A percentile compares a stretch with the other conserved stretches of the same genome.
phyloP scores from a whole-genome alignment of 306 rosid species.

The Trifolium dubium region DNA sequence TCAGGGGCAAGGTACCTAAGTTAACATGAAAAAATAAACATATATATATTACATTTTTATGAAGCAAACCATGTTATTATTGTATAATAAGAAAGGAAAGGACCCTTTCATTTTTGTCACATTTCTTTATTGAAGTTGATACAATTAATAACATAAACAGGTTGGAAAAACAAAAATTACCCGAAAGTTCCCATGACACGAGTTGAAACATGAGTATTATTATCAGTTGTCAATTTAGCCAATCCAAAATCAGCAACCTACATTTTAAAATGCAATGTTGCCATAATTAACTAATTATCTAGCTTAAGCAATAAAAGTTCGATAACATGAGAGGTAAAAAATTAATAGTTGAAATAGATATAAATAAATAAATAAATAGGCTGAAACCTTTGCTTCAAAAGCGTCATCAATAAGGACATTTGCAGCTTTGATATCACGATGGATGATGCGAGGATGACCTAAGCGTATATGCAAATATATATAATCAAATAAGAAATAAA shows the following conservation, averaged over 20 bases:
- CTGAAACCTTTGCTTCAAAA: constrained; percentile 88
- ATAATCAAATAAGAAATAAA: neutral
- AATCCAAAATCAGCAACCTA: constrained; percentile 97
- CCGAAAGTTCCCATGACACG: constrained; percentile 96
- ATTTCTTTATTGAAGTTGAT: constrained; percentile 16
- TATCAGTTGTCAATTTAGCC: constrained; percentile 81
- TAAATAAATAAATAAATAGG: constrained; percentile 1
- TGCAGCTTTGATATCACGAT: constrained; percentile 88
- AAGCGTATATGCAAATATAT: constrained; percentile 26
- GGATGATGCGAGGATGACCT: constrained; percentile 90
- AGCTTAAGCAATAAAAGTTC: constrained; percentile 20
- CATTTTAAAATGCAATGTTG: constrained; percentile 19
- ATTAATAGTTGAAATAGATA: constrained; percentile 12
- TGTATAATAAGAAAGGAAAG: neutral
- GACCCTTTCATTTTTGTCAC: neutral
- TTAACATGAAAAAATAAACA: constrained; percentile 20
- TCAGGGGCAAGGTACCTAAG: constrained; percentile 92
- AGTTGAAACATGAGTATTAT: constrained; percentile 85
- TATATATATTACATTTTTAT: neutral
- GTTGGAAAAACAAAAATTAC: constrained; percentile 45
- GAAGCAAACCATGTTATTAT: neutral
- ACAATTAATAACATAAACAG: constrained; percentile 1
- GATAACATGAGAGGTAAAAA: neutral
- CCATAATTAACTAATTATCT: neutral
- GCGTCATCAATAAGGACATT: constrained; percentile 77